A percentile compares a stretch with the other conserved stretches of the same genome.
Conservation (phyloP, 441 rosid genomes). For the Pelargonium myrrhifolium region DNA sequence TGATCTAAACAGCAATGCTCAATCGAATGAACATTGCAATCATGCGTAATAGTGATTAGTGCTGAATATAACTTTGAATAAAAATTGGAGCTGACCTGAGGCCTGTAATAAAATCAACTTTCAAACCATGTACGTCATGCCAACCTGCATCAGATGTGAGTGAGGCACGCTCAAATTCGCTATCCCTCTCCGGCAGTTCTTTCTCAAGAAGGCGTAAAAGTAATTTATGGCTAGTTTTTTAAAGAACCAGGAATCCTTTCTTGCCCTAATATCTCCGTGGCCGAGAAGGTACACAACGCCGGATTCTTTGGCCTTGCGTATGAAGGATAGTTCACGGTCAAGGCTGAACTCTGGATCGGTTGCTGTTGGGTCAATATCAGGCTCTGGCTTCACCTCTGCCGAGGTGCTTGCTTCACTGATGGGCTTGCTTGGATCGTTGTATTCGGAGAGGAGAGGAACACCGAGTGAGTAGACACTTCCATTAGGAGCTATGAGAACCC, state of each 20-base stretch:
- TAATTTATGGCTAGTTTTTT: slow-evolving; percentile 87
- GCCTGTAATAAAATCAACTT: slow-evolving; percentile 18
- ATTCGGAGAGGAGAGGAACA: slow-evolving; percentile 72
- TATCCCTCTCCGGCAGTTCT: slow-evolving; percentile 86
- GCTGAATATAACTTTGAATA: not conserved
- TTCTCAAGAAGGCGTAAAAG: slow-evolving; percentile 87
- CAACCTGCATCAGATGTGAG: slow-evolving; percentile 90
- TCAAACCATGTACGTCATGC: slow-evolving; percentile 99
- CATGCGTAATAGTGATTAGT: not conserved
- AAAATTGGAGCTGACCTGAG: not conserved
- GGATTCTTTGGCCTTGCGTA: slow-evolving; percentile 80
- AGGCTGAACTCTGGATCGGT: slow-evolving; percentile 77
- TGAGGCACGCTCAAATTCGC: slow-evolving; percentile 93
- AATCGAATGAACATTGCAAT: not conserved
- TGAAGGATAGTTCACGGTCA: slow-evolving; percentile 85
- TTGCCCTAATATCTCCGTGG: slow-evolving; percentile 90
- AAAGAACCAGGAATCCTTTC: slow-evolving; percentile 90
- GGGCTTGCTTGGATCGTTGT: slow-evolving; percentile 32
- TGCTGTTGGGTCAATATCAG: slow-evolving; percentile 28
- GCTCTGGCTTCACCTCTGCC: slow-evolving; percentile 28
- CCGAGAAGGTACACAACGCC: slow-evolving; percentile 99
- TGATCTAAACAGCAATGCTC: not conserved
- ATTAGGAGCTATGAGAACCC: slow-evolving; percentile 73
- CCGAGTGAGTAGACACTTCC: slow-evolving; percentile 86
- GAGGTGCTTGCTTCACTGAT: slow-evolving; percentile 56